Evolutionary conservation across 2,329 filamentous ascomycete species (phyloP).

Genomic region (Monosporascus cannonballus): DNA sequence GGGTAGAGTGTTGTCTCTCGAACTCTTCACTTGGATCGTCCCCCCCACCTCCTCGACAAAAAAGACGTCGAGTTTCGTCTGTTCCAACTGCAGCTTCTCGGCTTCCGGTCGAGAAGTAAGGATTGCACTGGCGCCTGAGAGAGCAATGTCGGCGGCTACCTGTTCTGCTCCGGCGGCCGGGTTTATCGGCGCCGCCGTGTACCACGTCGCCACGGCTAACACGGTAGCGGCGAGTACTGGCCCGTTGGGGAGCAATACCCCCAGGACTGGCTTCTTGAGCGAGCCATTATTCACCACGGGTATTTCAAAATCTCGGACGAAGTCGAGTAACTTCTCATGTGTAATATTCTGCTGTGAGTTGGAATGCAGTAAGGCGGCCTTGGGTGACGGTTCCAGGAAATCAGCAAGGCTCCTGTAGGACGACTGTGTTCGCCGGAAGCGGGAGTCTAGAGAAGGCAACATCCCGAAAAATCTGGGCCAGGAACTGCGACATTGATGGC

Average conservation of each 20-base stretch:
- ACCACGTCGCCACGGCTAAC: conserved; percentile 42
- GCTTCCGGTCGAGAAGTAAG: conserved; percentile 37
- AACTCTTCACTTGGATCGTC: conserved; percentile 25
- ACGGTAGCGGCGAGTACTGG: conserved; percentile 44
- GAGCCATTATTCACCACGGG: conserved; percentile 10
- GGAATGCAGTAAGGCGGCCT: conserved; percentile 24
- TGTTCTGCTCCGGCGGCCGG: conserved; percentile 42
- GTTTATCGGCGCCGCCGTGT: conserved; percentile 47
- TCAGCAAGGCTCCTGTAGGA: conserved; percentile 30
- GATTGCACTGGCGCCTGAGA: conserved; percentile 39
- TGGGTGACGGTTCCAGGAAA: conserved; percentile 21
- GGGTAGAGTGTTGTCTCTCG: neutral
- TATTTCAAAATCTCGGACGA: conserved; percentile 28
- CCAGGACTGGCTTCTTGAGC: conserved; percentile 36
- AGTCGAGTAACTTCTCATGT: conserved; percentile 24
- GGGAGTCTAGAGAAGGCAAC: neutral
- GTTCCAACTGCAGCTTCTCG: conserved; percentile 30
- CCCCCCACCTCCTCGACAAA: conserved; percentile 31
- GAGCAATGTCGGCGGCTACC: conserved; percentile 43
- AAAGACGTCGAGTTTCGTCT: conserved; percentile 32
- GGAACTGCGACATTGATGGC: neutral
- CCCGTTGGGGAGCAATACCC: conserved; percentile 47
- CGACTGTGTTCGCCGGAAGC: neutral
- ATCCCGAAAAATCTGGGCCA: neutral
- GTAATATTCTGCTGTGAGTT: conserved; percentile 22